Percentiles rank a stretch among this genome's conserved stretches.
These are phyloP conservation scores for Cucurbita maxima DNA, from an alignment of 306 rosid genomes.

Conservation along the genomic window DNA sequence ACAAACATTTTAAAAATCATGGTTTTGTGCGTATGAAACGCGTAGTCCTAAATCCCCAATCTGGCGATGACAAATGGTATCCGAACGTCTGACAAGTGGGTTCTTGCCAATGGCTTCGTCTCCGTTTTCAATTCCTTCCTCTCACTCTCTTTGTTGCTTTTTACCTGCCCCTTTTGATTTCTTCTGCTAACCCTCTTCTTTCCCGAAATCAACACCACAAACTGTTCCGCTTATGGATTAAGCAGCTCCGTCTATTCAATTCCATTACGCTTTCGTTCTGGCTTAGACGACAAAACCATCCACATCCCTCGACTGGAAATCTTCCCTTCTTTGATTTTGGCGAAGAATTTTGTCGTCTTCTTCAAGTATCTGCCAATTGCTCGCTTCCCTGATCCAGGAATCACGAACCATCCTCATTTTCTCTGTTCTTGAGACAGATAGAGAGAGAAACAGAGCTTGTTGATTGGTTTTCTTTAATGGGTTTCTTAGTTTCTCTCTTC, in stretches of 20 bases:
- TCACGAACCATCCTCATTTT: not conserved
- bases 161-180: not conserved
- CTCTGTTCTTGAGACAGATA: not conserved
- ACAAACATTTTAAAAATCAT: no score
- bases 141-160: not conserved
- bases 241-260: not conserved
- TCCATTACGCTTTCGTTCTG: not conserved
- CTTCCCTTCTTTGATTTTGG: not conserved
- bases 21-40: not conserved
- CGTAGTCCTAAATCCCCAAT: not conserved
- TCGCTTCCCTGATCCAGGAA: not conserved
- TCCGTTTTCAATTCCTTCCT: not conserved
- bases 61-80: not conserved
- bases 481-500: conserved; percentile 3
- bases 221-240: not conserved
- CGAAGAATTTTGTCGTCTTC: not conserved
- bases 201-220: not conserved
- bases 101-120: not conserved
- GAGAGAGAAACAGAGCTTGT: not conserved
- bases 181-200: not conserved
- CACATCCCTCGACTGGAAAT: not conserved
- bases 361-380: not conserved
- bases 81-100: conserved; percentile 2
- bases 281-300: not conserved
- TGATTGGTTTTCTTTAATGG: conserved; percentile 6